phyloP scores from a whole-genome alignment of 1,139 yeast species.

The Hyphopichia burtonii region DNA sequence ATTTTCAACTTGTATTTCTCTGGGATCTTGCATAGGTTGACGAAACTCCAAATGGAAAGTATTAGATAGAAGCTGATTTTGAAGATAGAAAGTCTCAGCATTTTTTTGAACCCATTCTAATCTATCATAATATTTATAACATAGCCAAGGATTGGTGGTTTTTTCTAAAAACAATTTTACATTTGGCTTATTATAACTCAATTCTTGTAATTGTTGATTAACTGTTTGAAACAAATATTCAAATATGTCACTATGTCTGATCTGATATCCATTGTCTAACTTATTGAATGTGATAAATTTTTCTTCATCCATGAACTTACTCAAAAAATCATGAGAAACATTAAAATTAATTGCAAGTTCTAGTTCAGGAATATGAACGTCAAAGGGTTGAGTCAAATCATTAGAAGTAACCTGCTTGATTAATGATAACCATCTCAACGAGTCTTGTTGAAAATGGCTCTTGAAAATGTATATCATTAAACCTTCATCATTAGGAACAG shows the following conservation, averaged over 20 bases:
- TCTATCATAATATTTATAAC: slow-evolving; percentile 69
- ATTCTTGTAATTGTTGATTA: slow-evolving; percentile 9
- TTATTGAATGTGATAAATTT: slow-evolving; percentile 11
- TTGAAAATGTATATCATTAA: slow-evolving; percentile 51
- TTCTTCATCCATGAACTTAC: slow-evolving; percentile 10
- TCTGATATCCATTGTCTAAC: slow-evolving; percentile 31
- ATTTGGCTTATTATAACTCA: not conserved
- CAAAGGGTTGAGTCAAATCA: slow-evolving; percentile 22
- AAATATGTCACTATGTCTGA: slow-evolving; percentile 31
- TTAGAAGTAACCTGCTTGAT: slow-evolving; percentile 44
- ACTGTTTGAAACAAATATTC: slow-evolving; percentile 30
- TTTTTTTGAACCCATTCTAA: slow-evolving; percentile 71
- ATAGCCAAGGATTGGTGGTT: slow-evolving; percentile 41
- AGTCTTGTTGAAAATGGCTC: slow-evolving; percentile 49
- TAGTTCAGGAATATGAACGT: slow-evolving; percentile 52
- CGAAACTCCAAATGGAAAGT: slow-evolving; percentile 54
- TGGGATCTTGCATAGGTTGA: slow-evolving; percentile 24
- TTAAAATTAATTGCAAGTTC: slow-evolving; percentile 44
- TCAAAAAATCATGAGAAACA: slow-evolving; percentile 29
- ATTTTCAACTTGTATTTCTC: slow-evolving; percentile 9
- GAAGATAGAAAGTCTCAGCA: slow-evolving; percentile 41
- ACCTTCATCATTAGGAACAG: slow-evolving; percentile 30
- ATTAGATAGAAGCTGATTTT: slow-evolving; percentile 24
- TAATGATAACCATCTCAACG: slow-evolving; percentile 65
- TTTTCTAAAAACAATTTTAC: slow-evolving; percentile 9